phyloP scores from a whole-genome alignment of 2,329 filamentous ascomycete species.

The Ophiostoma sp. region DNA sequence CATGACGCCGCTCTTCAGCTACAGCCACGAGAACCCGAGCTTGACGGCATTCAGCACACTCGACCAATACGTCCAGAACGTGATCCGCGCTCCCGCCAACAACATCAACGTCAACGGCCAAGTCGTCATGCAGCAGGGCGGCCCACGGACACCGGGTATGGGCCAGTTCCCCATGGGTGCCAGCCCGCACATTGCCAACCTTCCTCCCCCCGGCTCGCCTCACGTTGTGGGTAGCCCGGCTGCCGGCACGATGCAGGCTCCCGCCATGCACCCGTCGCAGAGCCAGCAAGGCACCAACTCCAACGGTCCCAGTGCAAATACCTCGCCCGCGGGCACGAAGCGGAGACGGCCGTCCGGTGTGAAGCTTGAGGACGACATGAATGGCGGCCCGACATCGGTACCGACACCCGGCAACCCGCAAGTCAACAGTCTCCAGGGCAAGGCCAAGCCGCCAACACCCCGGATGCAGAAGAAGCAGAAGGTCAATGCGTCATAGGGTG shows the following conservation, averaged over 20 bases:
- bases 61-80: constrained; percentile 57
- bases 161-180: constrained; percentile 59
- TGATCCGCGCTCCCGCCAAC: constrained; percentile 41
- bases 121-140: constrained; percentile 45
- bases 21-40: constrained; percentile 55
- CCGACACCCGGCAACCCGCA: constrained; percentile 50
- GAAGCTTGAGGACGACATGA: constrained; percentile 57
- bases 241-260: constrained; percentile 62
- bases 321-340: constrained; percentile 63
- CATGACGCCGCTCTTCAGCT: constrained; percentile 64
- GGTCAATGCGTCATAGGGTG: constrained; percentile 39
- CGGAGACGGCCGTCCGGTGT: constrained; percentile 58
- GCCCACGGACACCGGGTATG: constrained; percentile 56
- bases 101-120: constrained; percentile 51
- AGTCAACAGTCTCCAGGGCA: constrained; percentile 53
- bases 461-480: constrained; percentile 58
- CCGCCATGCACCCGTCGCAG: constrained; percentile 65
- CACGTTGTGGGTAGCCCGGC: constrained; percentile 60
- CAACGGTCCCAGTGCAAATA: constrained; percentile 67
- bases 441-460: constrained; percentile 57
- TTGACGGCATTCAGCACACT: constrained; percentile 60
- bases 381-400: constrained; percentile 41
- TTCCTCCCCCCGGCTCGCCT: constrained; percentile 63
- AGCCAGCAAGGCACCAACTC: constrained; percentile 69
- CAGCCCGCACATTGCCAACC: constrained; percentile 60